phyloP scores from a whole-genome alignment of 2,329 filamentous ascomycete genomes.

The Tolypocladium endophyticum region DNA sequence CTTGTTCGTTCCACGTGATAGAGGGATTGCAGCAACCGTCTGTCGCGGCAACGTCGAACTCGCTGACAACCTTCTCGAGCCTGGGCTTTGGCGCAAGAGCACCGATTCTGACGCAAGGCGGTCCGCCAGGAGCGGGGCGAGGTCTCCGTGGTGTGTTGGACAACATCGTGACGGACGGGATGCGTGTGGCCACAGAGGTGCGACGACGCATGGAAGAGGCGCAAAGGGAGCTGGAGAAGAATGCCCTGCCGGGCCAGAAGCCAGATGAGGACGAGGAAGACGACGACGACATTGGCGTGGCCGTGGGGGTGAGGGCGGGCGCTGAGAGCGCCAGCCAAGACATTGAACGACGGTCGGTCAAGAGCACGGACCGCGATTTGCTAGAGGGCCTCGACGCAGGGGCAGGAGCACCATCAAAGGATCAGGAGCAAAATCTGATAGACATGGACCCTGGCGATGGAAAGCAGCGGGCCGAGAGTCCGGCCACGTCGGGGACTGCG shows the following conservation, averaged over 20 bases:
- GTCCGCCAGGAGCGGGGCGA: constrained; percentile 43
- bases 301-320: constrained; percentile 28
- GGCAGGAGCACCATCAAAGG: constrained; percentile 36
- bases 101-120: constrained; percentile 25
- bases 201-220: constrained; percentile 90
- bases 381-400: constrained; percentile 66
- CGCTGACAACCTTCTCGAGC: constrained; percentile 78
- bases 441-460: constrained; percentile 19
- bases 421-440: constrained; percentile 21
- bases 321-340: constrained; percentile 34
- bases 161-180: constrained; percentile 95
- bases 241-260: constrained; percentile 52
- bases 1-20: constrained; percentile 80
- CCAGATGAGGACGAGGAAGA: constrained; percentile 66
- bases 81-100: constrained; percentile 44
- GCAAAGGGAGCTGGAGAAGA: constrained; percentile 80
- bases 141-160: constrained; percentile 87
- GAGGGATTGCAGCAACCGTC: constrained; percentile 40
- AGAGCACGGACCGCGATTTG: constrained; percentile 58
- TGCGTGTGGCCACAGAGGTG: constrained; percentile 90
- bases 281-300: constrained; percentile 40
- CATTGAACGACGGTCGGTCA: constrained; percentile 51
- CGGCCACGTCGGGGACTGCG: constrained; percentile 19
- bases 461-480: constrained; percentile 13
- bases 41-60: constrained; percentile 23